Base-by-base conservation (phyloP, 1,139 yeast species). In the Nakaseomyces bracarensis region DNA sequence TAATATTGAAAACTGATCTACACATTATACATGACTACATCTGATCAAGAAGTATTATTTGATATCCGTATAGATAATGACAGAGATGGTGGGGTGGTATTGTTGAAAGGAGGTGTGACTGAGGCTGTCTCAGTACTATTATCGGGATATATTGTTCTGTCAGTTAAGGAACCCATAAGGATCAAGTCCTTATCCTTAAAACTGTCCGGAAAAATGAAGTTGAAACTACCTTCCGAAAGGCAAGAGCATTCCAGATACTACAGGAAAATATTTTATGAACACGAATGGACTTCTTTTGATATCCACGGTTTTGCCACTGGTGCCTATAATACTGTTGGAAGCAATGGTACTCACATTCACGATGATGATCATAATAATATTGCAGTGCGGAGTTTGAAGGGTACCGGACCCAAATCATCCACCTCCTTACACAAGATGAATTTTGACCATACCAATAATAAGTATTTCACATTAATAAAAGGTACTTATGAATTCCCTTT, bases 401-500 rank as follows among this genome's bases (percentile, higher is more conserved):
- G 36, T 18, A 33, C 26, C 16, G 41, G 44, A 38, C 44, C 61
- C 1, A 62, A 57, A 44, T 62, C 67, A 3, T 45, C 56, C 3
- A 50, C 53, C 3, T 52, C 56, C 3, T 35, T 49, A 22, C 18
- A 33, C n/a, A 33, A 21, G 10, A 20, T 33, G 36, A 21, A 20
- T 7, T 33, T 27, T 15, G 39, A 26, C 27, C 21, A 27, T 4
- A 15, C 35, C 9, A 19, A 20, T n/a, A 20, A 18, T 16, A 26
- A 16, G 5, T 23, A 37, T 13, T 37, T 62, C 30, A 63, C 69
- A 2, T 60, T 82, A 41, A 69, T 70, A 0, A 77, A 72, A 48
- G 98, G 98, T 0, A 86, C 84, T 60, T 87, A 91, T 59, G 95
- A 85, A 57, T 75, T 91, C 53, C 97, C 98, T 0, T 91, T 91